A percentile compares a stretch with the other conserved stretches of the same genome.
Conservation (phyloP, 371 early-diverging fungal species). For the Mucor piriformis region DNA sequence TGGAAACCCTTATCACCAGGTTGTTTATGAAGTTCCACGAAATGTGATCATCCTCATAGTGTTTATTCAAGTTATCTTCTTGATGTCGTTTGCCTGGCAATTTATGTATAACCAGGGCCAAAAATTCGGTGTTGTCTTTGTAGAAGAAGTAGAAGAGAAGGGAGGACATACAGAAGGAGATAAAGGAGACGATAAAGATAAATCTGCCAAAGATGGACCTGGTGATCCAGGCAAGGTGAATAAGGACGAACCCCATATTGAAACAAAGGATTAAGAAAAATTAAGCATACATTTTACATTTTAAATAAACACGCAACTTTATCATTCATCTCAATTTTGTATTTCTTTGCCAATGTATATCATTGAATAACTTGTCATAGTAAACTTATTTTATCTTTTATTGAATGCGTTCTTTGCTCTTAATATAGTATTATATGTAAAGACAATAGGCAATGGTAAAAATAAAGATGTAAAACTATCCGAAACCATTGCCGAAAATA, state of each 20-base stretch:
- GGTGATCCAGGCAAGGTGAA: conserved; percentile 16
- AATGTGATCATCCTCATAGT: conserved; percentile 20
- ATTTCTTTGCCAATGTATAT: too few species aligned
- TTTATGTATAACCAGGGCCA: conserved; percentile 17
- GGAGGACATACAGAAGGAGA: not conserved
- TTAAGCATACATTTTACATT: not conserved
- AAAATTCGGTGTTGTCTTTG: conserved; percentile 24
- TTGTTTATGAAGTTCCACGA: conserved; percentile 16
- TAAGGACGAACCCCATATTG: conserved; percentile 12
- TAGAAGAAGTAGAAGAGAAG: not conserved
- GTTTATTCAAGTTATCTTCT: conserved; percentile 16
- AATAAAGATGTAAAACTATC: too few species aligned
- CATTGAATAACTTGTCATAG: too few species aligned
- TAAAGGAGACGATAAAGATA: not conserved
- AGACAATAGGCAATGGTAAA: too few species aligned
- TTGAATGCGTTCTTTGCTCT: too few species aligned
- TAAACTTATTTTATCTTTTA: too few species aligned
- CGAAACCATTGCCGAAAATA: too few species aligned
- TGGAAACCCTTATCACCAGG: conserved; percentile 21
- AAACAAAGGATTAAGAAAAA: not conserved
- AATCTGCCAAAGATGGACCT: not conserved
- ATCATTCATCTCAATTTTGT: too few species aligned
- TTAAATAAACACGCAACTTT: too few species aligned
- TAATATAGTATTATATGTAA: too few species aligned
- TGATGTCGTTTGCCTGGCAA: conserved; percentile 26